phyloP scores from a whole-genome alignment of 768 basidiomycete genomes.

The Amanita polypyramis region DNA sequence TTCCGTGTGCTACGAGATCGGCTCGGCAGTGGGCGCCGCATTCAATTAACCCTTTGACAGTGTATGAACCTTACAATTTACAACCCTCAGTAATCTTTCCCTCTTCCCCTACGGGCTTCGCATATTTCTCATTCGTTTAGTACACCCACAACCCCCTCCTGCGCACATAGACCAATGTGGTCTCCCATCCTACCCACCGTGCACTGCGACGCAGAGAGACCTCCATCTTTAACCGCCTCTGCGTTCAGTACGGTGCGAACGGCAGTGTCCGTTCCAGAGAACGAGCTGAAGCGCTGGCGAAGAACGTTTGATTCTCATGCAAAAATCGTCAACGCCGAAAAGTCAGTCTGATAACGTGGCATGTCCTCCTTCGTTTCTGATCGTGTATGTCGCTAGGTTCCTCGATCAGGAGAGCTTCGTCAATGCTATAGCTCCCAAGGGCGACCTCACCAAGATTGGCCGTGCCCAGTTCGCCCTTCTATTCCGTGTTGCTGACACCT shows the following conservation, averaged over 20 bases:
- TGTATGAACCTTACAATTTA: background rate
- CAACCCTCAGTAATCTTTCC: background rate
- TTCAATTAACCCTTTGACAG: background rate
- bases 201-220: slow-evolving; percentile 42
- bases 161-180: slow-evolving; percentile 26
- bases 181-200: slow-evolving; percentile 37
- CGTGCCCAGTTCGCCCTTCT: slow-evolving; percentile 84
- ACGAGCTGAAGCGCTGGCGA: slow-evolving; percentile 81
- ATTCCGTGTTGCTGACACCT: slow-evolving; percentile 80
- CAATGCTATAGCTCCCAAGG: slow-evolving; percentile 85
- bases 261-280: slow-evolving; percentile 65
- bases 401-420: slow-evolving; percentile 85
- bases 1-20: background rate
- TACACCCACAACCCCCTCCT: slow-evolving; percentile 24
- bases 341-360: slow-evolving; percentile 42
- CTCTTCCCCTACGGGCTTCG: background rate
- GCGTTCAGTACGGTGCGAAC: slow-evolving; percentile 58
- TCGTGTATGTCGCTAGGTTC: slow-evolving; percentile 40
- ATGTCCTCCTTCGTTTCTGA: slow-evolving; percentile 12
- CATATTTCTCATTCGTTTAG: slow-evolving; percentile 6
- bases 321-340: slow-evolving; percentile 62
- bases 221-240: slow-evolving; percentile 36
- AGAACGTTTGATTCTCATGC: slow-evolving; percentile 81
- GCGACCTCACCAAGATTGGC: slow-evolving; percentile 78
- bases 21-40: background rate